phyloP scores from a whole-genome alignment of 2,329 filamentous ascomycete genomes.

The Arthrobotrys entomopaga region DNA sequence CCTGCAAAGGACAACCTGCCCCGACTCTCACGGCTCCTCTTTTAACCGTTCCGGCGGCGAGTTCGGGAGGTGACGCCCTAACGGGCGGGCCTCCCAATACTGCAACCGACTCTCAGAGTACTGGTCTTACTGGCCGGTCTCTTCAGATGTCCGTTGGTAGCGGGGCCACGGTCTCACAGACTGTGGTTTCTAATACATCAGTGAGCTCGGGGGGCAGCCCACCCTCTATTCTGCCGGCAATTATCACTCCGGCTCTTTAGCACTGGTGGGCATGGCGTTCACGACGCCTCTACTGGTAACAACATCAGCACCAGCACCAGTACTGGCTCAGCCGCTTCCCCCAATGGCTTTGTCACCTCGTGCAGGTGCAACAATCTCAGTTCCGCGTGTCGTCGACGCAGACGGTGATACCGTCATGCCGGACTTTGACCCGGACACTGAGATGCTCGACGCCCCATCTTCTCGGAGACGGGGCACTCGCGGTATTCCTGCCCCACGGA shows the following conservation, averaged over 20 bases:
- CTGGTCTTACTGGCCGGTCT: background rate
- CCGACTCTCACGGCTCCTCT: no score
- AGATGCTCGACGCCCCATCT: slow-evolving; percentile 33
- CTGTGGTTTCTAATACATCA: background rate
- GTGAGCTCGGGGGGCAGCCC: background rate
- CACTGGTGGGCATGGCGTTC: background rate
- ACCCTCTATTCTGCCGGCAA: no score
- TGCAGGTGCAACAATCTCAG: slow-evolving; percentile 2
- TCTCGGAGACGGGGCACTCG: slow-evolving; percentile 6
- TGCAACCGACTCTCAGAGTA: background rate
- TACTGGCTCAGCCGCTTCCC: background rate
- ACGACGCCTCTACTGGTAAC: background rate
- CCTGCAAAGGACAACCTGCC: no score
- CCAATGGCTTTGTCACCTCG: background rate
- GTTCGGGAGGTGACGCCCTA: background rate
- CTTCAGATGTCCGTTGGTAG: background rate
- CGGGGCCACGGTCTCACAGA: background rate
- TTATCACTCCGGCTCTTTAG: no score
- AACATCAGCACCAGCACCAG: background rate
- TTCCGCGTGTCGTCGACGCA: slow-evolving; percentile 1
- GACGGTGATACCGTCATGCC: slow-evolving; percentile 19
- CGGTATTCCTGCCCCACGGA: slow-evolving; percentile 2
- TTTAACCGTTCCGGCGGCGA: background rate
- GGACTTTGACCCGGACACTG: slow-evolving; percentile 17
- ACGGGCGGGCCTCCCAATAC: background rate